A percentile compares a stretch with the other conserved stretches of the same genome.
Evolutionary conservation across 768 basidiomycete genomes (phyloP).

Genomic region (Lentinula edodes): DNA sequence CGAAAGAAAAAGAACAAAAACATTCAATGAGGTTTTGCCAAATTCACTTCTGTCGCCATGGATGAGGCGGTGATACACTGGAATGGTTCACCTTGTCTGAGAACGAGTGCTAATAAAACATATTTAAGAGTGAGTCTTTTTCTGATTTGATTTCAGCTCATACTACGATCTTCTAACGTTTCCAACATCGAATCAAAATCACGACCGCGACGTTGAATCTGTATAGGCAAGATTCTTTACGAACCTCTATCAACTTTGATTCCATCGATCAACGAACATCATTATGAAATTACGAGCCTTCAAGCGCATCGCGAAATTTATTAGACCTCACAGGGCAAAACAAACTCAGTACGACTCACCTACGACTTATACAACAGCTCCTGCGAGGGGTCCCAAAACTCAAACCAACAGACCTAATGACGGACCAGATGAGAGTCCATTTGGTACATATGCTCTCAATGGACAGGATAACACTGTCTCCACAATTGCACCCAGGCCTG

Average conservation of each 20-base stretch:
- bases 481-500: neutral
- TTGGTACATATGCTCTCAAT: neutral
- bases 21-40: neutral
- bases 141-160: neutral
- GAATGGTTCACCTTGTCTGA: neutral
- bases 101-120: neutral
- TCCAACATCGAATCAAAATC: neutral
- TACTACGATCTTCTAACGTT: neutral
- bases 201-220: neutral
- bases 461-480: neutral
- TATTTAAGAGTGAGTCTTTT: neutral
- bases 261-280: neutral
- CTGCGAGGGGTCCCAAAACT: neutral
- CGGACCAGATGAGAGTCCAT: neutral
- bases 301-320: neutral
- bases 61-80: neutral
- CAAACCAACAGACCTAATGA: neutral
- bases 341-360: neutral
- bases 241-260: too few species aligned
- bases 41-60: neutral
- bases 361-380: neutral
- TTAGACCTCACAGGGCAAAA: neutral
- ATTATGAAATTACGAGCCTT: neutral
- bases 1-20: neutral
- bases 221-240: neutral